These are phyloP conservation scores for Tephrocybe sp. DNA, from an alignment of 768 basidiomycete genomes.

Conservation along the genomic window DNA sequence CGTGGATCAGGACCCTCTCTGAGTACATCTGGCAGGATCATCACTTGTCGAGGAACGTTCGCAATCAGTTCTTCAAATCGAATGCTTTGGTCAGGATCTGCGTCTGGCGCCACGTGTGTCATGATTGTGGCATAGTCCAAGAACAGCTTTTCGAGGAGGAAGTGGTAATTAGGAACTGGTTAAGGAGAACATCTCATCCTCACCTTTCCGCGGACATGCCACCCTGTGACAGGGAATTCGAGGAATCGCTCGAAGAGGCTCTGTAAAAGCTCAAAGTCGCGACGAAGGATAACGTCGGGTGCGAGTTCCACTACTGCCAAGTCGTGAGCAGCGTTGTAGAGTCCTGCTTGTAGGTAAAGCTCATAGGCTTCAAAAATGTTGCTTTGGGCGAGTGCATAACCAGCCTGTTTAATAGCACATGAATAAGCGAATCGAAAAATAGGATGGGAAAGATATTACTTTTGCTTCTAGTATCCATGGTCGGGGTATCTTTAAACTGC, in stretches of 20 bases:
- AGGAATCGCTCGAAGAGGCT: constrained; percentile 69
- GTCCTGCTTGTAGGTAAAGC: constrained; percentile 65
- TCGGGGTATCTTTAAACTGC: constrained; percentile 77
- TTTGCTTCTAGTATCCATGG: constrained; percentile 91
- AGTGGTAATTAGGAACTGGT: neutral
- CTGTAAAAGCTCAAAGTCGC: constrained; percentile 59
- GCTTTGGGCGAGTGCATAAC: constrained; percentile 34
- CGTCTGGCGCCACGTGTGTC: constrained; percentile 56
- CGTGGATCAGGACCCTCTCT: constrained; percentile 54
- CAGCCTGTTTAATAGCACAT: too few species aligned
- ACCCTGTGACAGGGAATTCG: constrained; percentile 60
- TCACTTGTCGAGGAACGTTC: constrained; percentile 62
- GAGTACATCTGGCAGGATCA: constrained; percentile 66
- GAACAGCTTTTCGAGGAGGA: constrained; percentile 47
- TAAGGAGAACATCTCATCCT: constrained; percentile 11
- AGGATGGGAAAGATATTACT: constrained; percentile 37
- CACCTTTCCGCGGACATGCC: constrained; percentile 86
- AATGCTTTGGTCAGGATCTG: constrained; percentile 43
- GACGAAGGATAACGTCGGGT: constrained; percentile 79
- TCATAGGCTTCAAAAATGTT: constrained; percentile 74
- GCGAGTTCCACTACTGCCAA: constrained; percentile 85
- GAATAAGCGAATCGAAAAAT: constrained; percentile 6
- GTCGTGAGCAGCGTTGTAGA: constrained; percentile 74
- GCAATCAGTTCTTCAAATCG: constrained; percentile 63
- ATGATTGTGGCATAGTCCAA: constrained; percentile 70